Conservation (phyloP, 441 rosid species). For the Adansonia rubrostipa region DNA sequence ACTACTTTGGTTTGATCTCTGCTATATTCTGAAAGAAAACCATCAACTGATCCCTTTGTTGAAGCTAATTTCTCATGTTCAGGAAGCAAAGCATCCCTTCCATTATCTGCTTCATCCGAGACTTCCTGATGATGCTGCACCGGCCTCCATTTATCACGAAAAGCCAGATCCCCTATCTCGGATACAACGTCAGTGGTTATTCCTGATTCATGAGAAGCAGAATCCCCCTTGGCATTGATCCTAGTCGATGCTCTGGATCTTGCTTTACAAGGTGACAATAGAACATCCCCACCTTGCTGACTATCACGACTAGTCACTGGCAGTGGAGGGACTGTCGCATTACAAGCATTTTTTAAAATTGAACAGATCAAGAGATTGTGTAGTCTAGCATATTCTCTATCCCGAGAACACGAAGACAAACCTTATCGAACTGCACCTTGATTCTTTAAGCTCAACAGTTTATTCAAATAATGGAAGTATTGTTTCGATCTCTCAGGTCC, state of each 20-base stretch:
- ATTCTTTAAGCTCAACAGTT: constrained; percentile 53
- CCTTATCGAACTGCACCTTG: constrained; percentile 56
- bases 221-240: constrained; percentile 29
- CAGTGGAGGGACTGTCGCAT: constrained; percentile 37
- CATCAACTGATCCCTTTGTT: constrained; percentile 28
- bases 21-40: constrained; percentile 37
- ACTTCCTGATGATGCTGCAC: constrained; percentile 41
- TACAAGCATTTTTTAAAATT: constrained; percentile 54
- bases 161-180: constrained; percentile 40
- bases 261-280: constrained; percentile 38
- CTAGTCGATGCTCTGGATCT: constrained; percentile 39
- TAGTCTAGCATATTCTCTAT: constrained; percentile 51
- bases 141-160: constrained; percentile 27
- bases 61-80: constrained; percentile 27
- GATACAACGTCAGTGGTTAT: constrained; percentile 35
- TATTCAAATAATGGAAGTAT: constrained; percentile 49
- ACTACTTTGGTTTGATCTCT: constrained; percentile 33
- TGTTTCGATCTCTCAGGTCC: constrained; percentile 51
- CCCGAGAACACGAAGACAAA: constrained; percentile 51
- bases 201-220: constrained; percentile 31
- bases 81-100: constrained; percentile 35
- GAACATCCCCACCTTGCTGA: constrained; percentile 41
- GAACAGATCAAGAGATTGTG: constrained; percentile 60
- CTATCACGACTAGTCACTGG: constrained; percentile 33
- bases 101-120: constrained; percentile 23